Percentiles rank a stretch among this genome's conserved stretches.
Conservation (phyloP, 306 rosid genomes). For the Hippophae gyantsensis region DNA sequence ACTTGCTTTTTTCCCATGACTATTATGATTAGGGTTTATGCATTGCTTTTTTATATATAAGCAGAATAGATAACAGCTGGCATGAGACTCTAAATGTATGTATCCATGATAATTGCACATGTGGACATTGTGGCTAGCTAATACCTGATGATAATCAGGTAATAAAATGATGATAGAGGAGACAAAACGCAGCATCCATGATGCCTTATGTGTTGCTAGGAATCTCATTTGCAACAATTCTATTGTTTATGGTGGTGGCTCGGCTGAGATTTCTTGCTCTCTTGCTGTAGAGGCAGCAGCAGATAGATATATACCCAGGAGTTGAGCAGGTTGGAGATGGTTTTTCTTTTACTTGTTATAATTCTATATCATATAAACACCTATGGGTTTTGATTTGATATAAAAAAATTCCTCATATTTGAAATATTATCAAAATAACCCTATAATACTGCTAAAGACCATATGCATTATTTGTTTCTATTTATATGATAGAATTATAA, state of each 20-base stretch:
- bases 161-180: slow-evolving; percentile 98
- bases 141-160: slow-evolving; percentile 31
- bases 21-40: neutral
- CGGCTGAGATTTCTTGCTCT: slow-evolving; percentile 86
- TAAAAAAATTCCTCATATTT: too few relatives aligned
- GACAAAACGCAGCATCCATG: slow-evolving; percentile 94
- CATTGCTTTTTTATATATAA: too few relatives aligned
- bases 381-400: too few relatives aligned
- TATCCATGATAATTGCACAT: too few relatives aligned
- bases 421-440: too few relatives aligned
- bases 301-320: slow-evolving; percentile 61
- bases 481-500: too few relatives aligned
- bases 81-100: too few relatives aligned
- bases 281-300: slow-evolving; percentile 91
- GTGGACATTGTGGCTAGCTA: too few relatives aligned
- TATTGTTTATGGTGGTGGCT: slow-evolving; percentile 96
- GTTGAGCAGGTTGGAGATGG: slow-evolving; percentile 68
- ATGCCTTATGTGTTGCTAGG: slow-evolving; percentile 94
- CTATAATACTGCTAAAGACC: too few relatives aligned
- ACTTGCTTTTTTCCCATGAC: neutral
- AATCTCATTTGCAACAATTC: slow-evolving; percentile 96
- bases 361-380: too few relatives aligned
- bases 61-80: too few relatives aligned
- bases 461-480: too few relatives aligned
- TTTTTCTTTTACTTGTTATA: neutral